These are phyloP conservation scores for Cladophialophora bantiana DNA, from an alignment of 2,329 filamentous ascomycete species.

Conservation along the genomic window DNA sequence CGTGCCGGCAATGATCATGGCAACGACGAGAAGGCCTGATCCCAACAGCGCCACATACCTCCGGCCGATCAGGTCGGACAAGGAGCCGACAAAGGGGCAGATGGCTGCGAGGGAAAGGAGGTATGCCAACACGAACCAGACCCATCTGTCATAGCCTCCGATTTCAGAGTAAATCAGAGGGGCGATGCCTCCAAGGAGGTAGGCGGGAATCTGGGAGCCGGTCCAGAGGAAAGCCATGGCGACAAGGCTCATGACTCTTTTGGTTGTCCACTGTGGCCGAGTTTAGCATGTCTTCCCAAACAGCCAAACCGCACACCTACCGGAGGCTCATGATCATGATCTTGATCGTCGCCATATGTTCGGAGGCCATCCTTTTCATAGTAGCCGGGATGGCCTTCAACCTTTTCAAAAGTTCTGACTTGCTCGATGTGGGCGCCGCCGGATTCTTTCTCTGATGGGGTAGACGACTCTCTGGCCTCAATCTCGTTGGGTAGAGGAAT, in stretches of 20 bases:
- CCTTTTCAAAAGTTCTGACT: conserved; percentile 41
- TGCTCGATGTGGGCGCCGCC: conserved; percentile 40
- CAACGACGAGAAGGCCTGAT: conserved; percentile 61
- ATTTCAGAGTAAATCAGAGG: conserved; percentile 66
- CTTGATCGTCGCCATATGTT: conserved; percentile 56
- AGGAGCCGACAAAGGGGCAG: conserved; percentile 69
- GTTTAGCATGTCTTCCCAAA: conserved; percentile 48
- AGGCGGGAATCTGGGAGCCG: conserved; percentile 66
- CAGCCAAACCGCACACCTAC: conserved; percentile 42
- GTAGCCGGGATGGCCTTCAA: conserved; percentile 50
- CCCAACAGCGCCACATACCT: conserved; percentile 66
- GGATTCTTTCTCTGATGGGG: conserved; percentile 37
- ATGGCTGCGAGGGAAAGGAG: conserved; percentile 63
- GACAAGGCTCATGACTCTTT: conserved; percentile 56
- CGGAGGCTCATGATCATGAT: conserved; percentile 56
- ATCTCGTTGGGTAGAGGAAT: not conserved
- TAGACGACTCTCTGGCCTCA: not conserved
- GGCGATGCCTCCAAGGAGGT: conserved; percentile 59
- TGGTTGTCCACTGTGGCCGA: conserved; percentile 46
- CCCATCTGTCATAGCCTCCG: conserved; percentile 65
- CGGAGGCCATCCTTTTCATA: conserved; percentile 56
- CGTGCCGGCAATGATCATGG: conserved; percentile 66
- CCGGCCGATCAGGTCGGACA: conserved; percentile 70
- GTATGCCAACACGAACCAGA: conserved; percentile 65
- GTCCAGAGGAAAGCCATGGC: conserved; percentile 69